Percentiles rank a stretch among this genome's conserved stretches.
Conservation (phyloP, 352 stramenopile genomes). For the Globisporangium canariense region DNA sequence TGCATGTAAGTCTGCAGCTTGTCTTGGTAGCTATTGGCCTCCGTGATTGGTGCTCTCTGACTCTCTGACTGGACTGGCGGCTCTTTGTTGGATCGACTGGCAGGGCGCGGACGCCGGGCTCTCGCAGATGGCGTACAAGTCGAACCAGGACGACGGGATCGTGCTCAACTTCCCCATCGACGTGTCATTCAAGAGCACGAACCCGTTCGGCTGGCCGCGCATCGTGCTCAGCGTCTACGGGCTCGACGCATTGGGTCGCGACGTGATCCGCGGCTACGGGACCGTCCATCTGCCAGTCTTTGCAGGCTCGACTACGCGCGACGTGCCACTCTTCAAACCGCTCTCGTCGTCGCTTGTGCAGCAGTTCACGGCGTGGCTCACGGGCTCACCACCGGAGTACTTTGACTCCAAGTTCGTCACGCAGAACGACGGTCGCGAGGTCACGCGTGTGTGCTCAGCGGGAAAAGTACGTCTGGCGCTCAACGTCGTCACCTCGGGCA, state of each 20-base stretch:
- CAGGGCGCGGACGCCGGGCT: slow-evolving; percentile 80
- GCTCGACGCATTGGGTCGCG: slow-evolving; percentile 88
- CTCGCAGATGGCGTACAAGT: slow-evolving; percentile 83
- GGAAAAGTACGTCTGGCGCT: slow-evolving; percentile 51
- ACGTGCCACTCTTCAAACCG: slow-evolving; percentile 87
- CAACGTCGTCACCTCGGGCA: slow-evolving; percentile 62
- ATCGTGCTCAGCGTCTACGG: slow-evolving; percentile 87
- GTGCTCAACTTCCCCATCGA: slow-evolving; percentile 96
- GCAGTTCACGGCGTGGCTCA: slow-evolving; percentile 87
- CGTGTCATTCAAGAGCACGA: slow-evolving; percentile 94
- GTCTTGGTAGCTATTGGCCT: too few species aligned
- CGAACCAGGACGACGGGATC: slow-evolving; percentile 53
- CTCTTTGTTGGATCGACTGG: background rate
- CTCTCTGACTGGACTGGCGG: too few species aligned
- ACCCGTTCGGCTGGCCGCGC: slow-evolving; percentile 93
- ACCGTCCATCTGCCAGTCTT: slow-evolving; percentile 79
- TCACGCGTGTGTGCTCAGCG: slow-evolving; percentile 58
- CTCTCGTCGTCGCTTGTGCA: slow-evolving; percentile 83
- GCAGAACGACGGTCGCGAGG: slow-evolving; percentile 62
- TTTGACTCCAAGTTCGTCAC: slow-evolving; percentile 83
- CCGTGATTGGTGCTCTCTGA: too few species aligned
- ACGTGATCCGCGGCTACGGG: slow-evolving; percentile 91
- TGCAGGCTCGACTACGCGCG: slow-evolving; percentile 51
- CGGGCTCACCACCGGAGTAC: slow-evolving; percentile 85
- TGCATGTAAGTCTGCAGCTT: slow-evolving; percentile 53